phyloP scores from a whole-genome alignment of 441 rosid genomes.

The Erysimum pusillum region DNA sequence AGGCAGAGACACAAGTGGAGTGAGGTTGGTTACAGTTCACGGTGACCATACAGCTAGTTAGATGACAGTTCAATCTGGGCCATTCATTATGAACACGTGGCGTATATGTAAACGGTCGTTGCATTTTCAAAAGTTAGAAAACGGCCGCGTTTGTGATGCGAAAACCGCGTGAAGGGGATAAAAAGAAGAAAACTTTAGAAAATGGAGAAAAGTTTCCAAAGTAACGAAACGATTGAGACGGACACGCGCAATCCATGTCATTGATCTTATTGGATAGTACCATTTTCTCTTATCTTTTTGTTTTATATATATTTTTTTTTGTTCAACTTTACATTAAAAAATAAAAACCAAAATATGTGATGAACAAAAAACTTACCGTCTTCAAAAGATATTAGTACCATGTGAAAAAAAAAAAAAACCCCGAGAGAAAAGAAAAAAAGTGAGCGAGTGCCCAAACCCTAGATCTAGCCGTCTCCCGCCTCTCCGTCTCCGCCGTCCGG shows the following conservation, averaged over 20 bases:
- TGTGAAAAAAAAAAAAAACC: too few species aligned
- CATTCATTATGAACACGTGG: conserved; percentile 38
- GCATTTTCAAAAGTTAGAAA: conserved; percentile 3
- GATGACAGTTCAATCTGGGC: conserved; percentile 39
- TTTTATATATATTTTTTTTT: neutral
- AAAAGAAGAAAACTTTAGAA: conserved; percentile 2
- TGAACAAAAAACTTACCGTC: too few species aligned
- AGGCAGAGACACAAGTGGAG: conserved; percentile 49
- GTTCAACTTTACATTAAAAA: neutral
- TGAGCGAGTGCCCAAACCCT: too few species aligned
- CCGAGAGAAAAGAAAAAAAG: too few species aligned
- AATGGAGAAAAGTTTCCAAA: neutral
- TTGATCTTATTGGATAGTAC: conserved; percentile 10
- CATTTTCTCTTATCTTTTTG: neutral
- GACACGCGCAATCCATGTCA: conserved; percentile 49
- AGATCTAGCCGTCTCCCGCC: too few species aligned
- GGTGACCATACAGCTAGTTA: conserved; percentile 40
- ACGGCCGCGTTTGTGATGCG: conserved; percentile 32
- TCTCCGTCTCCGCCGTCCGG: too few species aligned
- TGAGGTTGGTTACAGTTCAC: conserved; percentile 43
- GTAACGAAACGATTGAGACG: conserved; percentile 31
- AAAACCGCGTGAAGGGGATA: conserved; percentile 44
- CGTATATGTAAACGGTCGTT: neutral
- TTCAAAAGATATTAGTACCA: too few species aligned
- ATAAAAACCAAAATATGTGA: too few species aligned